A percentile compares a stretch with the other conserved stretches of the same genome.
These are phyloP conservation scores for Boletus edulis DNA, from an alignment of 768 basidiomycete species.

Conservation along the genomic window DNA sequence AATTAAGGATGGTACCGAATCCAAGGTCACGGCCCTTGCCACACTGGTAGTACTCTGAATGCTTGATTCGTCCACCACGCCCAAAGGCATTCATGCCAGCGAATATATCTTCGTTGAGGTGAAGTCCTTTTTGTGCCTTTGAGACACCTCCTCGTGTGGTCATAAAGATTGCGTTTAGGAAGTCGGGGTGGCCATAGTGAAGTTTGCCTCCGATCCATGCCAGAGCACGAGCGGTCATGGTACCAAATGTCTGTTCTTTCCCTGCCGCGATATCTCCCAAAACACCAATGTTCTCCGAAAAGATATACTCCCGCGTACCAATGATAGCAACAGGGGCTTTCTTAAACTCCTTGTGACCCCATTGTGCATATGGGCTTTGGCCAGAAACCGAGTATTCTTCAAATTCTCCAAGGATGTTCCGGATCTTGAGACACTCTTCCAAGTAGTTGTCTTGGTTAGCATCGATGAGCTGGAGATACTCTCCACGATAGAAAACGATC, in stretches of 20 bases:
- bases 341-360: slow-evolving; percentile 91
- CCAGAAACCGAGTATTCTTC: slow-evolving; percentile 90
- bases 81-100: slow-evolving; percentile 99
- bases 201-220: slow-evolving; percentile 98
- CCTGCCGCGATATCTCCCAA: slow-evolving; percentile 98
- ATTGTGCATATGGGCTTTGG: slow-evolving; percentile 94
- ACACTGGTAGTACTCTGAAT: slow-evolving; percentile 99
- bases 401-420: slow-evolving; percentile 96
- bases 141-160: slow-evolving; percentile 97
- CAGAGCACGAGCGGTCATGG: slow-evolving; percentile 90
- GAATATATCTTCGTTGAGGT: slow-evolving; percentile 99
- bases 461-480: slow-evolving; percentile 98
- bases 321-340: slow-evolving; percentile 94
- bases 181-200: slow-evolving; percentile 99
- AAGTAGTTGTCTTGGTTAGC: slow-evolving; percentile 99
- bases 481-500: slow-evolving; percentile 98
- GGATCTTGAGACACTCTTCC: slow-evolving; percentile 98
- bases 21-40: slow-evolving; percentile 99
- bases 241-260: slow-evolving; percentile 99
- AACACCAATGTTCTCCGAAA: slow-evolving; percentile 99
- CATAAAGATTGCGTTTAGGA: slow-evolving; percentile 98
- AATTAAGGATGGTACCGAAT: slow-evolving; percentile 98
- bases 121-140: slow-evolving; percentile 98
- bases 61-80: slow-evolving; percentile 98
- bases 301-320: slow-evolving; percentile 98